These are phyloP conservation scores for Lentinula detonsa DNA, from an alignment of 768 basidiomycete species.

Conservation along the genomic window DNA sequence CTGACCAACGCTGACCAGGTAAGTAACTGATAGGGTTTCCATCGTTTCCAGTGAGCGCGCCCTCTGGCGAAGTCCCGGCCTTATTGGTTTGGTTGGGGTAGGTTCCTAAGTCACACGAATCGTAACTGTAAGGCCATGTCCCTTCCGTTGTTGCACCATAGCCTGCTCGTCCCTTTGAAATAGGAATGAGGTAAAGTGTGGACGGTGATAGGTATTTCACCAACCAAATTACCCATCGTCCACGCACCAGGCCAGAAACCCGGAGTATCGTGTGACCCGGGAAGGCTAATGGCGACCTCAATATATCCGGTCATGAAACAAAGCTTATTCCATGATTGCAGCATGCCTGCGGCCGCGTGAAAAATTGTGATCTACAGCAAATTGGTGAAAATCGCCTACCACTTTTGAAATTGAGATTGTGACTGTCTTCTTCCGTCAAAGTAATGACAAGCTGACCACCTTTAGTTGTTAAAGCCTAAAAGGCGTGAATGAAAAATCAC, in stretches of 20 bases:
- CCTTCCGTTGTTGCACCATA: slow-evolving; percentile 90
- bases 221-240: slow-evolving; percentile 72
- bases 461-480: slow-evolving; percentile 62
- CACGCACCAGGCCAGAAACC: slow-evolving; percentile 88
- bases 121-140: slow-evolving; percentile 82
- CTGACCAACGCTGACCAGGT: slow-evolving; percentile 80
- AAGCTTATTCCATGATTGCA: slow-evolving; percentile 90
- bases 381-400: slow-evolving; percentile 57
- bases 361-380: slow-evolving; percentile 22
- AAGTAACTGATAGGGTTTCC: slow-evolving; percentile 65
- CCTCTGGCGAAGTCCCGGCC: slow-evolving; percentile 52
- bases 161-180: slow-evolving; percentile 65
- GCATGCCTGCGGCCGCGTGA: slow-evolving; percentile 43
- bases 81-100: slow-evolving; percentile 71
- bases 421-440: slow-evolving; percentile 58
- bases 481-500: not conserved
- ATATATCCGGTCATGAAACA: slow-evolving; percentile 93
- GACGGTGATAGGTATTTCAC: slow-evolving; percentile 10
- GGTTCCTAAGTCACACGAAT: slow-evolving; percentile 81
- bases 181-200: slow-evolving; percentile 2
- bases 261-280: slow-evolving; percentile 51
- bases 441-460: slow-evolving; percentile 80
- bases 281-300: slow-evolving; percentile 75
- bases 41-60: slow-evolving; percentile 40
- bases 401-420: slow-evolving; percentile 81